Percentiles rank a stretch among this genome's conserved stretches.
These are phyloP conservation scores for Fusarium sp. DNA, from an alignment of 2,329 filamentous ascomycete species.

Conservation along the genomic window DNA sequence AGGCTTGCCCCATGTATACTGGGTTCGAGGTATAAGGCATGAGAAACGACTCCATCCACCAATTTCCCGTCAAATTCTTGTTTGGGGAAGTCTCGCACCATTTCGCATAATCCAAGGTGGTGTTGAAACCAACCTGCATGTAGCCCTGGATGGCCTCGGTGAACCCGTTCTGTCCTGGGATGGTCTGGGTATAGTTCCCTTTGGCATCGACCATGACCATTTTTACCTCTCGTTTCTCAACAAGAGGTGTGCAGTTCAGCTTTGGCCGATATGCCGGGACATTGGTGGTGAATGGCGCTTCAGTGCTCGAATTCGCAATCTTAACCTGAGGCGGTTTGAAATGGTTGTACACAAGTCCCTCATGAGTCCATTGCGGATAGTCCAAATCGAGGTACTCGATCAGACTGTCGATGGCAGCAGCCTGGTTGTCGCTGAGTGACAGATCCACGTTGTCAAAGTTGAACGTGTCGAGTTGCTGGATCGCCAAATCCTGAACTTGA, in stretches of 20 bases:
- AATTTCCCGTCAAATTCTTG: constrained; percentile 13
- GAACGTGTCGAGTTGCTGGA: constrained; percentile 46
- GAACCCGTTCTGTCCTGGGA: constrained; percentile 15
- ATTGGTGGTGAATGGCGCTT: constrained; percentile 21
- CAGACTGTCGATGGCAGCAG: constrained; percentile 41
- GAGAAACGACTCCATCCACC: constrained; percentile 37
- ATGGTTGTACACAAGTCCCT: constrained; percentile 44
- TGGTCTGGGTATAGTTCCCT: neutral
- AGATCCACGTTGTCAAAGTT: constrained; percentile 34
- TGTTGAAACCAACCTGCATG: constrained; percentile 34
- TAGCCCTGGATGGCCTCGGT: constrained; percentile 2
- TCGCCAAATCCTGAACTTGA: constrained; percentile 31
- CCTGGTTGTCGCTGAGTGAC: constrained; percentile 38
- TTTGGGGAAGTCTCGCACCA: constrained; percentile 33
- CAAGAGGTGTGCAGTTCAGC: constrained; percentile 35
- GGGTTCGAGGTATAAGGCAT: constrained; percentile 27
- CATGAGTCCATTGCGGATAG: constrained; percentile 48
- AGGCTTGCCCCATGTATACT: constrained; percentile 37
- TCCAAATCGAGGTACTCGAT: constrained; percentile 45
- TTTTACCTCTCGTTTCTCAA: constrained; percentile 16
- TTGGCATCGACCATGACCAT: constrained; percentile 14
- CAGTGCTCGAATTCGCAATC: constrained; percentile 8
- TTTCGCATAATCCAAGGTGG: constrained; percentile 27
- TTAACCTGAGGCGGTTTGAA: constrained; percentile 18
- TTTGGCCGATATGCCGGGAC: constrained; percentile 34